Percentiles rank a stretch among this genome's conserved stretches.
These are phyloP conservation scores for Erythrobasidium yunnanense DNA, from an alignment of 768 basidiomycete genomes.

Conservation along the genomic window DNA sequence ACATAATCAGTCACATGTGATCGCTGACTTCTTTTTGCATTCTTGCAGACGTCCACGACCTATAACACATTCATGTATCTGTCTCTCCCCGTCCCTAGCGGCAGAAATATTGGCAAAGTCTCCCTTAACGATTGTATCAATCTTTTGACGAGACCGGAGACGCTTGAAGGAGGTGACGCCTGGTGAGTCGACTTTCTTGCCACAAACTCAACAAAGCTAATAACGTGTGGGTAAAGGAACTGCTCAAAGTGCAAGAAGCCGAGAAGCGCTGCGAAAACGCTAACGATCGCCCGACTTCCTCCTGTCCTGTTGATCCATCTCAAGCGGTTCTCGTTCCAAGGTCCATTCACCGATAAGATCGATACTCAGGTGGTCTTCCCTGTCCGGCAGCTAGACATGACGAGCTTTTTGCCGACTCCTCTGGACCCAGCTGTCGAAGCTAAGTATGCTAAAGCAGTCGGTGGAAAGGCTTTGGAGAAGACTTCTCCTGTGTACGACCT, in stretches of 20 bases:
- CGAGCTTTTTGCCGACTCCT: conserved; percentile 75
- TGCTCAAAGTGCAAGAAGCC: conserved; percentile 87
- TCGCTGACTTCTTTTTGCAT: too few species aligned
- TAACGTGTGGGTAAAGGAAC: conserved; percentile 51
- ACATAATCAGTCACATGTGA: conserved; percentile 32
- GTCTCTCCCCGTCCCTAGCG: conserved; percentile 71
- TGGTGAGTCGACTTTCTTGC: conserved; percentile 52
- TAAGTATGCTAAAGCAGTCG: not conserved
- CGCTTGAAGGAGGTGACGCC: conserved; percentile 82
- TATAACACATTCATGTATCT: conserved; percentile 94
- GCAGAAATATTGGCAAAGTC: conserved; percentile 52
- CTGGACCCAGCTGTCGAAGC: conserved; percentile 50
- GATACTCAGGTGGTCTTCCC: conserved; percentile 93
- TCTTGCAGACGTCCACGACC: conserved; percentile 76
- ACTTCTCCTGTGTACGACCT: conserved; percentile 84
- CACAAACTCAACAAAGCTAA: not conserved
- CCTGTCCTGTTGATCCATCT: conserved; percentile 85
- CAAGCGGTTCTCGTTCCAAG: conserved; percentile 82
- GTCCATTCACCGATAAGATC: conserved; percentile 88
- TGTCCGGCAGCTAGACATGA: conserved; percentile 50
- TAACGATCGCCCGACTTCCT: conserved; percentile 82
- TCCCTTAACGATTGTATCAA: conserved; percentile 72
- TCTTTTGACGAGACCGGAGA: conserved; percentile 77
- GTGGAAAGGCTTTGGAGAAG: conserved; percentile 56
- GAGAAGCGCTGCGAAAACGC: conserved; percentile 70